phyloP scores from a whole-genome alignment of 2,329 filamentous ascomycete genomes.

The Cladorrhinum sp. region DNA sequence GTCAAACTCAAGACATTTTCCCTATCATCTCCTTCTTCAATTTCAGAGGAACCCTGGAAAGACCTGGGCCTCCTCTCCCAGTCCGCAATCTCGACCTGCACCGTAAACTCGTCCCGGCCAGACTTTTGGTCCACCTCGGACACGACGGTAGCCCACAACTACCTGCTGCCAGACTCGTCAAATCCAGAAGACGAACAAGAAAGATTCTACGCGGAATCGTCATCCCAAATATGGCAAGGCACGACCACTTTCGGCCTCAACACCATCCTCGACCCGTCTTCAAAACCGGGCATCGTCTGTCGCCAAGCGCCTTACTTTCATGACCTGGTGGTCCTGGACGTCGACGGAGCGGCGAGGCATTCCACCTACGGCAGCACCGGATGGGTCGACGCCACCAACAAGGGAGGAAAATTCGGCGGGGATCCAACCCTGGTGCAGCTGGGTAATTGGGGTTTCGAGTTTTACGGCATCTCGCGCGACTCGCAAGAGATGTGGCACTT shows the following conservation, averaged over 20 bases:
- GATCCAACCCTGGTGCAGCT: not conserved
- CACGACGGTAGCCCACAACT: not conserved
- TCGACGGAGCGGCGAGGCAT: not conserved
- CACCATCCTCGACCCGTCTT: too few species aligned
- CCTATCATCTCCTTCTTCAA: not conserved
- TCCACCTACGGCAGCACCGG: not conserved
- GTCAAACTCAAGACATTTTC: not conserved
- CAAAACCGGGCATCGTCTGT: not conserved
- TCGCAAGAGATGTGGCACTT: not conserved
- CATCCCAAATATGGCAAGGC: too few species aligned
- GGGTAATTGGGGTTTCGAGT: not conserved
- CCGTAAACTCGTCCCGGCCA: not conserved
- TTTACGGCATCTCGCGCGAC: constrained; percentile 1
- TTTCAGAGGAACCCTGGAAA: too few species aligned
- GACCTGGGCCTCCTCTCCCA: not conserved
- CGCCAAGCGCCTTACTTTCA: not conserved
- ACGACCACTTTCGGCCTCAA: too few species aligned
- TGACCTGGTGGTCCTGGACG: not conserved
- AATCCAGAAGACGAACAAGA: not conserved
- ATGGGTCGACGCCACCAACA: not conserved
- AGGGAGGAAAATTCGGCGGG: not conserved
- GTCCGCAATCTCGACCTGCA: not conserved
- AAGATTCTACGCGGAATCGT: not conserved
- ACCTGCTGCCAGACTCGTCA: too few species aligned
- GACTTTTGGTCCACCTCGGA: not conserved